A percentile compares a stretch with the other conserved stretches of the same genome.
phyloP scores from a whole-genome alignment of 2,329 filamentous ascomycete species.

The Microsporum audouinii region DNA sequence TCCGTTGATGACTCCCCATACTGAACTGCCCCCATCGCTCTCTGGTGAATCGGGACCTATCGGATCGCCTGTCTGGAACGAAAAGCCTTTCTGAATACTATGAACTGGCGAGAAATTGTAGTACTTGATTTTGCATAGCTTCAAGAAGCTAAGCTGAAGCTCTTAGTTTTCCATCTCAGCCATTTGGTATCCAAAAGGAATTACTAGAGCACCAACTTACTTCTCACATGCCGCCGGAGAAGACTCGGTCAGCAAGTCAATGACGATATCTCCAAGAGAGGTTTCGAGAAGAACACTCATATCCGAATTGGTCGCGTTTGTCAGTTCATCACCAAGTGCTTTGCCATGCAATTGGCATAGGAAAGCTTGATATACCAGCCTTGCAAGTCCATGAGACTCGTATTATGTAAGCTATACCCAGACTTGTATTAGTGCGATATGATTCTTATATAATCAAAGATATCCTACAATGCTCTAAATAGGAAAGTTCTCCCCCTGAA shows the following conservation, averaged over 20 bases:
- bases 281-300: conserved; percentile 97
- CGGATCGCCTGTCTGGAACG: conserved; percentile 90
- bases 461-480: no score
- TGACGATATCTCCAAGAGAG: conserved; percentile 83
- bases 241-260: conserved; percentile 80
- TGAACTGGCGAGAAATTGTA: conserved; percentile 95
- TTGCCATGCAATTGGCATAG: not conserved
- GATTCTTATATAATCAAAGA: no score
- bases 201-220: conserved; percentile 45
- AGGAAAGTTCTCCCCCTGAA: no score
- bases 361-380: not conserved
- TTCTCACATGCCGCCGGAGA: conserved; percentile 91
- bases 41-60: conserved; percentile 72
- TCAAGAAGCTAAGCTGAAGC: conserved; percentile 62
- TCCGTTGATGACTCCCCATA: conserved; percentile 73
- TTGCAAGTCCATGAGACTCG: no score
- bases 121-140: conserved; percentile 98
- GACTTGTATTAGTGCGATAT: no score
- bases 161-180: conserved; percentile 50
- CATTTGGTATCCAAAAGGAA: conserved; percentile 26
- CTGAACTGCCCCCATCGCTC: conserved; percentile 84
- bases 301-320: conserved; percentile 7
- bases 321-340: not conserved
- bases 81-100: conserved; percentile 87
- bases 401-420: no score